These are phyloP conservation scores for Dioscorea dumetorum DNA, from an alignment of 106 monocot genomes.

Conservation along the genomic window DNA sequence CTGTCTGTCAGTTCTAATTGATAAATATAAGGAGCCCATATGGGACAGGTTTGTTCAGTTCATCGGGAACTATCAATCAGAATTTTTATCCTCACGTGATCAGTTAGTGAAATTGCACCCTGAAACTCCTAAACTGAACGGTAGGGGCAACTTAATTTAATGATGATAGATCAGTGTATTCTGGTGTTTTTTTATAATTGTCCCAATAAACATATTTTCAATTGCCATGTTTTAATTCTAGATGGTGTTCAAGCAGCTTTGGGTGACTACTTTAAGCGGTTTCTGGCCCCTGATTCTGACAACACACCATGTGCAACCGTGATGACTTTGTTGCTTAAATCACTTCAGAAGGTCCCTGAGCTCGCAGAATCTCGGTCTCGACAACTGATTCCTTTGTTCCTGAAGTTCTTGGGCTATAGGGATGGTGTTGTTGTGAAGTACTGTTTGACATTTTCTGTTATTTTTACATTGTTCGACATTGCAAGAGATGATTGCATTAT, in stretches of 20 bases:
- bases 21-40: constrained; percentile 35
- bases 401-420: constrained; percentile 75
- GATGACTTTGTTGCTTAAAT: constrained; percentile 49
- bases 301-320: constrained; percentile 61
- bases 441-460: background rate
- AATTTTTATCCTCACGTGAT: constrained; percentile 22
- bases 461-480: background rate
- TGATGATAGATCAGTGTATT: too few species aligned
- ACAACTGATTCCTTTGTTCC: constrained; percentile 70
- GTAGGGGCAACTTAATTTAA: constrained; percentile 17
- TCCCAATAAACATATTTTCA: too few species aligned
- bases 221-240: background rate
- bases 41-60: constrained; percentile 50
- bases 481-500: background rate
- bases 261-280: constrained; percentile 44
- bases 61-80: constrained; percentile 38
- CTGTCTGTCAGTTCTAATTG: constrained; percentile 48
- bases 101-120: constrained; percentile 9
- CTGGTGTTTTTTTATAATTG: too few species aligned
- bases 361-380: constrained; percentile 79
- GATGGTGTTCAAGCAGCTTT: constrained; percentile 36
- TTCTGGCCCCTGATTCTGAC: constrained; percentile 38
- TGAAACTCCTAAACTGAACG: constrained; percentile 15
- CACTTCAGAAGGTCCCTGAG: constrained; percentile 62
- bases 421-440: constrained; percentile 47